Conservation (phyloP, 2,329 filamentous ascomycete species). For the Exophiala bonariae region DNA sequence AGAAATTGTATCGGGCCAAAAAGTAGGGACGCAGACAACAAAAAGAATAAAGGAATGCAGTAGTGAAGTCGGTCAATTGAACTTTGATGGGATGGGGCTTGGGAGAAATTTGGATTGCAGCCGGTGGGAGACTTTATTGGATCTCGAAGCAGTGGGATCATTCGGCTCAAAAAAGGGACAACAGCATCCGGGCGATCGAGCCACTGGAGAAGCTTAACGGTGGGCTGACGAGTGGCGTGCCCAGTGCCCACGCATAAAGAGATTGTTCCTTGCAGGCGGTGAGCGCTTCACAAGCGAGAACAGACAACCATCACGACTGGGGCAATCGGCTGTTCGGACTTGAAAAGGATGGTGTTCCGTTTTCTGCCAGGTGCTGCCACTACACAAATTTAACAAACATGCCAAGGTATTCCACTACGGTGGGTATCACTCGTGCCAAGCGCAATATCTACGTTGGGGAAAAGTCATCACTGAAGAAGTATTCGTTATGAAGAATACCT, state of each 20-base stretch:
- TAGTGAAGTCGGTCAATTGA: background rate
- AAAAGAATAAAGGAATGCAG: background rate
- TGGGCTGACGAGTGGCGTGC: conserved; percentile 21
- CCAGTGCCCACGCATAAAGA: background rate
- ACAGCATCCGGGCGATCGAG: conserved; percentile 8
- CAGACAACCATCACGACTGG: too few relatives aligned
- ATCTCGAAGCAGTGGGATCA: conserved; percentile 18
- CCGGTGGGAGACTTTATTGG: conserved; percentile 20
- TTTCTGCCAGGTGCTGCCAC: too few relatives aligned
- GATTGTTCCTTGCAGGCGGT: background rate
- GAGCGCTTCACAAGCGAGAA: too few relatives aligned
- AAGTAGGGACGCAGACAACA: background rate
- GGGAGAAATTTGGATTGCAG: background rate
- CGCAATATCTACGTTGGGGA: too few relatives aligned
- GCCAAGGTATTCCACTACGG: too few relatives aligned
- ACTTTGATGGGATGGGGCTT: too few relatives aligned
- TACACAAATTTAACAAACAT: too few relatives aligned
- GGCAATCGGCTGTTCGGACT: too few relatives aligned
- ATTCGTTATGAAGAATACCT: too few relatives aligned
- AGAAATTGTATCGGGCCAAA: background rate
- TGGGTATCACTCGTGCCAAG: too few relatives aligned
- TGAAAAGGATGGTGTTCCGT: too few relatives aligned
- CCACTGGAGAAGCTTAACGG: background rate
- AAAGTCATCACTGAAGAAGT: too few relatives aligned
- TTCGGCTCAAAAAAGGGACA: conserved; percentile 14